These are phyloP conservation scores for Fusarium albosuccineum DNA, from an alignment of 2,329 filamentous ascomycete genomes.

Conservation along the genomic window DNA sequence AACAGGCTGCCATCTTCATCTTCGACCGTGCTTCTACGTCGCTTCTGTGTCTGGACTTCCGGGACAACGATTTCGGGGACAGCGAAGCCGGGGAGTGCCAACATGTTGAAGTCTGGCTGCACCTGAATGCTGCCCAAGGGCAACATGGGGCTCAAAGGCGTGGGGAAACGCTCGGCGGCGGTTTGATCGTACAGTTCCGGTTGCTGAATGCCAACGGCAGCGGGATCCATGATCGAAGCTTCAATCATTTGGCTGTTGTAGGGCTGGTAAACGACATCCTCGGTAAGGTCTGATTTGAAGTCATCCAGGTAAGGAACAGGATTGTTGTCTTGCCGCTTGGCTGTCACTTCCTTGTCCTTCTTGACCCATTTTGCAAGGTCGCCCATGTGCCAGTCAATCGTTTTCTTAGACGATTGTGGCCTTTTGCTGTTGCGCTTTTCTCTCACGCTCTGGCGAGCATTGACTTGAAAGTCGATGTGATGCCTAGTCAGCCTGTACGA, in stretches of 20 bases:
- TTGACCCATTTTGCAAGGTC: constrained; percentile 30
- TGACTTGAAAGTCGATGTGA: constrained; percentile 44
- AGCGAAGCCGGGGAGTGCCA: too few relatives aligned
- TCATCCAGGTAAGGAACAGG: neutral
- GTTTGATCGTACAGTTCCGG: neutral
- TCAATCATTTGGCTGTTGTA: too few relatives aligned
- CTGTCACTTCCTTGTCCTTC: neutral
- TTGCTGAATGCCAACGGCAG: neutral
- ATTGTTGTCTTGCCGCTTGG: neutral
- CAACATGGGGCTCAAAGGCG: neutral
- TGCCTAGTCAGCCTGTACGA: constrained; percentile 46
- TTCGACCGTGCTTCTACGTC: constrained; percentile 7
- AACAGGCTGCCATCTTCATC: constrained; percentile 10
- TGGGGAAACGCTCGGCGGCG: neutral
- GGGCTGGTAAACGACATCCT: too few relatives aligned
- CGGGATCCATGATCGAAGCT: too few relatives aligned
- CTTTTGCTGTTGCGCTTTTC: constrained; percentile 35
- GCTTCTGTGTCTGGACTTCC: neutral
- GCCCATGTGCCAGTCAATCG: constrained; percentile 47
- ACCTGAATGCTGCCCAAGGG: neutral
- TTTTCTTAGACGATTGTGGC: constrained; percentile 35
- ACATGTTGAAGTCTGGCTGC: neutral
- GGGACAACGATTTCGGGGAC: too few relatives aligned
- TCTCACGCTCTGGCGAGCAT: constrained; percentile 40
- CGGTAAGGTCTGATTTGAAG: too few relatives aligned